These are phyloP conservation scores for Melaleuca alternifolia DNA, from an alignment of 345 rosid genomes.

Conservation along the genomic window DNA sequence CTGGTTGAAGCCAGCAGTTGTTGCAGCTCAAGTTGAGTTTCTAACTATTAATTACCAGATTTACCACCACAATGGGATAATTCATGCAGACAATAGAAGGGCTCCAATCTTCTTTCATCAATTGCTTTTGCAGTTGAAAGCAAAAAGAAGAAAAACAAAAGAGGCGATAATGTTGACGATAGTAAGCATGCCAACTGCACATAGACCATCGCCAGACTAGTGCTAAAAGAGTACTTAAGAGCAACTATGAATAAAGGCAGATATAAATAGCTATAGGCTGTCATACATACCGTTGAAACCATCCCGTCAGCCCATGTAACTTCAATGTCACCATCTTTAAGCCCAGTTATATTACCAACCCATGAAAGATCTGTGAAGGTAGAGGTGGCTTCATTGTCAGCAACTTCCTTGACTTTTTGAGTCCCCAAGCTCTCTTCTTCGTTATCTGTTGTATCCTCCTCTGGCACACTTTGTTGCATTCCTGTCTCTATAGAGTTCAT, in stretches of 20 bases:
- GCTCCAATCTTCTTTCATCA: neutral
- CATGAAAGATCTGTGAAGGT: conserved; percentile 69
- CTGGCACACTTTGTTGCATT: conserved; percentile 18
- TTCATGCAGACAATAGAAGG: neutral
- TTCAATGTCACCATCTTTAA: conserved; percentile 89
- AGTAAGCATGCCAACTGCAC: neutral
- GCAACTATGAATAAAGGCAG: neutral
- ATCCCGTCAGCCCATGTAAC: conserved; percentile 98
- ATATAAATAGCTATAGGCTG: neutral
- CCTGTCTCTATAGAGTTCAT: conserved; percentile 21
- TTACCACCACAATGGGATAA: neutral
- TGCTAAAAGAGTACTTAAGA: neutral
- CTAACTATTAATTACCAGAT: neutral
- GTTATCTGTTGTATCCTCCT: conserved; percentile 11
- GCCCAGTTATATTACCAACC: conserved; percentile 95
- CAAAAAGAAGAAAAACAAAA: neutral
- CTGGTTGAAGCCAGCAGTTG: neutral
- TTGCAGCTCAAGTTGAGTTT: neutral
- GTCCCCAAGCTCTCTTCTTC: conserved; percentile 23
- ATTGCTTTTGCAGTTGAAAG: neutral
- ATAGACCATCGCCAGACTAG: neutral
- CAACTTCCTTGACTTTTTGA: conserved; percentile 21
- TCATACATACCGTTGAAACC: conserved; percentile 66
- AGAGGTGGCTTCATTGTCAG: conserved; percentile 15
- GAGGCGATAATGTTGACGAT: neutral